Base-by-base conservation (phyloP, 1,284 basidiomycete genomes). In the Hypsizygus ulmarius region DNA sequence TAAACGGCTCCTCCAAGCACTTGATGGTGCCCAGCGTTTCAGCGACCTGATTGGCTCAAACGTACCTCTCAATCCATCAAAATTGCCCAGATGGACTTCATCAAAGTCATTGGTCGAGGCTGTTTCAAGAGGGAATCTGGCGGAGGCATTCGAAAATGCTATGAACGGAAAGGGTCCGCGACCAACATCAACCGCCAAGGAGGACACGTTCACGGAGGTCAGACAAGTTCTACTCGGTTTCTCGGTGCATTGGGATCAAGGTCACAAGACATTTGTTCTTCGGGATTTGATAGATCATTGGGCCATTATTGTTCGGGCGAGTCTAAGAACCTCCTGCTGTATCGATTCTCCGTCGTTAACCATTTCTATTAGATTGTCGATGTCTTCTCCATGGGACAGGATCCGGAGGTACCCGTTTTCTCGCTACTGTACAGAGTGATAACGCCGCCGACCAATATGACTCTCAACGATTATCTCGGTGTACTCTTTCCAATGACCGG, bases 201-300 rank as follows among this genome's bases (percentile, higher is more conserved):
- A 60, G 30, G 63, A 68, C 33, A 64, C 66, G 0, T 69, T 72
- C 46, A 61, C 56, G 49, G 67, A 72, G 50, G 55, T 71, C 36
- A 62, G 70, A 11, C 64, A 70, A 52, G 66, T 62, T 28, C 27
- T 70, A 11, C 56, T 68, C 53, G 53, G 49, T 9, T 43, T 73
- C n/a, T 65, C 60, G 8, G 59, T 53, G 14, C 46, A 51, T 10
- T 61, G 52, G 34, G 64, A 70, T 16, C 39, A 56, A 4, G 66
- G 63, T 1, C 21, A 44, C 5, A 53, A 48, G 3, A 53, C 59
- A 21, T 58, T 63, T 25, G 59, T 59, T 16, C 51, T 71, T 8
- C 55, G 61, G 40, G 68, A 67, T 6, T 45, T 54, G 6, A 39
- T 51, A 10, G 45, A 57, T 10, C 46, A 53, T 10, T 61, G 58